These are phyloP conservation scores for Lonicera japonica DNA, from an alignment of 129 eudicot species.

Conservation along the genomic window DNA sequence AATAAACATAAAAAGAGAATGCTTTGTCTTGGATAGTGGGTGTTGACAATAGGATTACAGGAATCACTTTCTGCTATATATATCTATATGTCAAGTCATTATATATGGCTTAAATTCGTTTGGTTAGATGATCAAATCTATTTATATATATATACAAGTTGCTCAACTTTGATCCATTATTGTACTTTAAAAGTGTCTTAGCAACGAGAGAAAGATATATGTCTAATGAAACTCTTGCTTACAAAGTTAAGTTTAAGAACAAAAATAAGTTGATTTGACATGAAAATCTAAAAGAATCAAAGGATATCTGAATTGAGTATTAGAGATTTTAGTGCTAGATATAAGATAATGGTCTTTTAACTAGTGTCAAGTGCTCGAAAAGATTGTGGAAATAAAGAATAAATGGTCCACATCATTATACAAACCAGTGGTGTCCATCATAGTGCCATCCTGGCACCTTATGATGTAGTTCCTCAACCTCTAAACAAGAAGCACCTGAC, in stretches of 20 bases:
- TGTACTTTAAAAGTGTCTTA: too few species aligned
- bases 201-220: too few species aligned
- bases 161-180: too few species aligned
- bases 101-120: too few species aligned
- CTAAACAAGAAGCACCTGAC: conserved; percentile 6
- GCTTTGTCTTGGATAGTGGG: background rate
- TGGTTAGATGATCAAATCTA: too few species aligned
- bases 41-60: background rate
- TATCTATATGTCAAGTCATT: background rate
- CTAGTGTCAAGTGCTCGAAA: background rate
- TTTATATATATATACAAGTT: too few species aligned
- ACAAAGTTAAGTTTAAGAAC: too few species aligned
- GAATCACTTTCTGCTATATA: conserved; percentile 5
- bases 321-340: conserved; percentile 1
- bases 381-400: conserved; percentile 1
- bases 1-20: too few species aligned
- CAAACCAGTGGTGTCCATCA: background rate
- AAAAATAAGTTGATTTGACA: too few species aligned
- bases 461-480: conserved; percentile 20
- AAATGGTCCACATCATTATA: background rate
- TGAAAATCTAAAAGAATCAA: too few species aligned
- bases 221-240: too few species aligned
- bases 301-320: too few species aligned
- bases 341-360: background rate
- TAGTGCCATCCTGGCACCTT: conserved; percentile 6